phyloP scores from a whole-genome alignment of 768 basidiomycete genomes.

The Strobilomyces dryophilus region DNA sequence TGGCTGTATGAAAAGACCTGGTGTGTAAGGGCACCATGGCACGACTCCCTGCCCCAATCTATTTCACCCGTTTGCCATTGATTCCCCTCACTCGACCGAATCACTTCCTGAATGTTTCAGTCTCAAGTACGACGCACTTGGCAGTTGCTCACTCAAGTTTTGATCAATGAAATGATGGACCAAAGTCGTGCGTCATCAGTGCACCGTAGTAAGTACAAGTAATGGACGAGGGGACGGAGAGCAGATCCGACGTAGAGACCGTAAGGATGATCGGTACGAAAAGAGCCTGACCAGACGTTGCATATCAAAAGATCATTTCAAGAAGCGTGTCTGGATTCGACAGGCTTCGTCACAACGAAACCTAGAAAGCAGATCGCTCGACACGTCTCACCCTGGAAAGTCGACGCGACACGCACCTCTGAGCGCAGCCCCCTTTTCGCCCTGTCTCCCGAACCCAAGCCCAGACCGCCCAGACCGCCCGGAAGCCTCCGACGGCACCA shows the following conservation, averaged over 20 bases:
- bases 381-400: background rate
- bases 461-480: slow-evolving; percentile 46
- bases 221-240: slow-evolving; percentile 6
- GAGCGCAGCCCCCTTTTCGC: slow-evolving; percentile 70
- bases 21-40: no score
- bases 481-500: slow-evolving; percentile 16
- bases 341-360: slow-evolving; percentile 54
- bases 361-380: slow-evolving; percentile 30
- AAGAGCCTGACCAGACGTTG: background rate
- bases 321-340: slow-evolving; percentile 46
- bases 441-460: slow-evolving; percentile 78
- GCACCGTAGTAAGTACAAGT: slow-evolving; percentile 1
- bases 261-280: slow-evolving; percentile 4
- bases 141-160: no score
- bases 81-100: slow-evolving; percentile 51
- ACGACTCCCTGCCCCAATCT: no score
- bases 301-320: slow-evolving; percentile 1
- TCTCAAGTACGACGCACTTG: no score
- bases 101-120: no score
- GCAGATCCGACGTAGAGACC: slow-evolving; percentile 3
- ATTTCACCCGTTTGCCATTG: slow-evolving; percentile 66
- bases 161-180: background rate
- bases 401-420: slow-evolving; percentile 39
- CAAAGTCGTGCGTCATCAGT: background rate
- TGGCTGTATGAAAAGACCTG: no score